These are phyloP conservation scores for Thelonectria rubi DNA, from an alignment of 2,329 filamentous ascomycete species.

Conservation along the genomic window DNA sequence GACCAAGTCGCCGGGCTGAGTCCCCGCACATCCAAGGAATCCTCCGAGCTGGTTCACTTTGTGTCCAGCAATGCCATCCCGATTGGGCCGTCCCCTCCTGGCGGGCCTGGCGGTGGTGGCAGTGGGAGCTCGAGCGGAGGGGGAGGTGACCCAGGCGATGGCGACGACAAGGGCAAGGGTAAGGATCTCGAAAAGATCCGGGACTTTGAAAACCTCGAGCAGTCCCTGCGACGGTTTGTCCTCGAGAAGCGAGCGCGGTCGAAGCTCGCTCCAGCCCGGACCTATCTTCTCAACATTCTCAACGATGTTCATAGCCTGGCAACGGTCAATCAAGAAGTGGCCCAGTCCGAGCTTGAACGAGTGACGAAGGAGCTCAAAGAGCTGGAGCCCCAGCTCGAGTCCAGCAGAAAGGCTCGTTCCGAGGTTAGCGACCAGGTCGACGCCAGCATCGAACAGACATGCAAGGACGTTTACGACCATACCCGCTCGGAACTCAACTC, in stretches of 20 bases:
- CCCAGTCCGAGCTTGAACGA: slow-evolving; percentile 83
- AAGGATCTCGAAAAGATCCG: slow-evolving; percentile 88
- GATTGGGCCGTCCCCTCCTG: slow-evolving; percentile 66
- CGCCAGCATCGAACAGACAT: slow-evolving; percentile 82
- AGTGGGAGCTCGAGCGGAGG: slow-evolving; percentile 64
- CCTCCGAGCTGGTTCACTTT: slow-evolving; percentile 92
- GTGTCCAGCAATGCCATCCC: slow-evolving; percentile 97
- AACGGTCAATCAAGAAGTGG: slow-evolving; percentile 86
- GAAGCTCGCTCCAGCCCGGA: slow-evolving; percentile 94
- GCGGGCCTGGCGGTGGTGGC: slow-evolving; percentile 63
- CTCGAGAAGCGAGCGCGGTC: slow-evolving; percentile 94
- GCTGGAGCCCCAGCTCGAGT: slow-evolving; percentile 85
- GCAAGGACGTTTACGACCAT: slow-evolving; percentile 84
- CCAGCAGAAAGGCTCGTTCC: slow-evolving; percentile 79
- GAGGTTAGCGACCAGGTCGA: slow-evolving; percentile 86
- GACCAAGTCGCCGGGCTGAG: slow-evolving; percentile 90
- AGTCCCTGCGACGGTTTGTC: slow-evolving; percentile 89
- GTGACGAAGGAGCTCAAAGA: slow-evolving; percentile 82
- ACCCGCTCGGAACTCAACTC: slow-evolving; percentile 78
- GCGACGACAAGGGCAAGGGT: slow-evolving; percentile 77
- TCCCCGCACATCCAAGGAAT: slow-evolving; percentile 91
- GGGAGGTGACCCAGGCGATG: slow-evolving; percentile 62
- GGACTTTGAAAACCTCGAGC: slow-evolving; percentile 90
- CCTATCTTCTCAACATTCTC: slow-evolving; percentile 92
- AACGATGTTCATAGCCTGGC: slow-evolving; percentile 87